Evolutionary conservation across 2,329 filamentous ascomycete species (phyloP).

Genomic region (Leptographium galeiforme): DNA sequence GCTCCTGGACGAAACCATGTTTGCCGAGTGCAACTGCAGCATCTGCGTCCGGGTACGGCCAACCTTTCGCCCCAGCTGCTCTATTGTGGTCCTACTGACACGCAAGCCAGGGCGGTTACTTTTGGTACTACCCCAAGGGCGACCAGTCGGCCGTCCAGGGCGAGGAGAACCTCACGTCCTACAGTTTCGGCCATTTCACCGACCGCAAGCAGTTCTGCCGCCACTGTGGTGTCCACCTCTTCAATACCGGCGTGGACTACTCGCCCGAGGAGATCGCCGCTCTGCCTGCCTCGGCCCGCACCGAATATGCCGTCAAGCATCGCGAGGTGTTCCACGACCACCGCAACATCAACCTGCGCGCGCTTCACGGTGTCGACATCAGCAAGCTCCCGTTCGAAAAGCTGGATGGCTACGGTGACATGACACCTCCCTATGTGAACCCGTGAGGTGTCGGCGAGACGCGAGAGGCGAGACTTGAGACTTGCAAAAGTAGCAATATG

Average conservation of each 20-base stretch:
- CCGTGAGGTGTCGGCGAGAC: constrained; percentile 14
- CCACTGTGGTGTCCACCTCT: constrained; percentile 31
- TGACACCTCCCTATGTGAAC: constrained; percentile 24
- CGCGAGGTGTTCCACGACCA: constrained; percentile 8
- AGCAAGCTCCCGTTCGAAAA: constrained; percentile 11
- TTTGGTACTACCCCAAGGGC: constrained; percentile 30
- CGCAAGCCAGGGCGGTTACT: constrained; percentile 24
- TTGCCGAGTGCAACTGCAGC: constrained; percentile 37
- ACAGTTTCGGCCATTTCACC: constrained; percentile 21
- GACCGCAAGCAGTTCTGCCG: constrained; percentile 33
- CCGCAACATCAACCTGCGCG: constrained; percentile 25
- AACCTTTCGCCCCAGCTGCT: background rate
- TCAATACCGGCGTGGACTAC: constrained; percentile 17
- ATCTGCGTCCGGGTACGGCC: constrained; percentile 28
- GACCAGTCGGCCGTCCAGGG: constrained; percentile 27
- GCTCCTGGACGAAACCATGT: constrained; percentile 10
- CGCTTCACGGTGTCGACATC: constrained; percentile 23
- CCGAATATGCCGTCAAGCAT: background rate
- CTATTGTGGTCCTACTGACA: background rate
- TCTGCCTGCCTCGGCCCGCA: constrained; percentile 16
- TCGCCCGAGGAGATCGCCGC: constrained; percentile 23
- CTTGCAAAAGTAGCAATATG: too few relatives aligned
- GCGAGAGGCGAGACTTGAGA: too few relatives aligned
- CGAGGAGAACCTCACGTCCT: constrained; percentile 26
- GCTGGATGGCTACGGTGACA: constrained; percentile 16